These are phyloP conservation scores for Candida neerlandica DNA, from an alignment of 1,139 yeast genomes.

Conservation along the genomic window DNA sequence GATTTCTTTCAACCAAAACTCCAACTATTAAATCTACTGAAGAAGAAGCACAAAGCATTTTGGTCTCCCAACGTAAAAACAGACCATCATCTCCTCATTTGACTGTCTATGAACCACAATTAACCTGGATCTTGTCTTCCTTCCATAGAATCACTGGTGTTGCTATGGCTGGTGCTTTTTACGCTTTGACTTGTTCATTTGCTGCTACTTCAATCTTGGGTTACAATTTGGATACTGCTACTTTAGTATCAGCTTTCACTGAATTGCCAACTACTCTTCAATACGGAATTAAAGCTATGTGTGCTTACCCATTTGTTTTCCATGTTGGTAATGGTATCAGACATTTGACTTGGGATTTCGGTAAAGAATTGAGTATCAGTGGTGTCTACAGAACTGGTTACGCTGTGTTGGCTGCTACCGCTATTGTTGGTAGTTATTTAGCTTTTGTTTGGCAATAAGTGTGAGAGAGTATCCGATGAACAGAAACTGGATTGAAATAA, in stretches of 20 bases:
- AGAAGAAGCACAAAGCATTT: conserved; percentile 66
- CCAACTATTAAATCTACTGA: conserved; percentile 64
- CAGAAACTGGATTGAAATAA: too few species aligned
- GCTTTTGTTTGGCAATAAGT: conserved; percentile 36
- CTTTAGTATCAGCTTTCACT: conserved; percentile 57
- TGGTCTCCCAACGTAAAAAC: conserved; percentile 78
- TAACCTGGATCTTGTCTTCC: conserved; percentile 79
- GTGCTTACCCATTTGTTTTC: conserved; percentile 84
- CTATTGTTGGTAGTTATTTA: conserved; percentile 62
- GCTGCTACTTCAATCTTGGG: conserved; percentile 72
- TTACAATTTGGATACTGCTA: conserved; percentile 61
- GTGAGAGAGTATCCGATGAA: not conserved
- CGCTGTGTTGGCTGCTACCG: conserved; percentile 73
- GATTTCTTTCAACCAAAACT: conserved; percentile 31
- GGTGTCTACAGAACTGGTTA: conserved; percentile 96
- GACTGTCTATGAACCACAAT: conserved; percentile 84
- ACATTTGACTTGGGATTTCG: conserved; percentile 91
- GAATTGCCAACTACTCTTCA: conserved; percentile 65
- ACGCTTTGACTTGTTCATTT: conserved; percentile 73
- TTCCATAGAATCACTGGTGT: conserved; percentile 91
- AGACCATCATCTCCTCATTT: conserved; percentile 94
- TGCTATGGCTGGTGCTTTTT: conserved; percentile 74
- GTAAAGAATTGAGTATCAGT: conserved; percentile 72
- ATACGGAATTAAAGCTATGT: conserved; percentile 63
- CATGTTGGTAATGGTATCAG: conserved; percentile 86